Base-by-base conservation (phyloP, 1,139 yeast species). In the Lizanozyma gosingica region DNA sequence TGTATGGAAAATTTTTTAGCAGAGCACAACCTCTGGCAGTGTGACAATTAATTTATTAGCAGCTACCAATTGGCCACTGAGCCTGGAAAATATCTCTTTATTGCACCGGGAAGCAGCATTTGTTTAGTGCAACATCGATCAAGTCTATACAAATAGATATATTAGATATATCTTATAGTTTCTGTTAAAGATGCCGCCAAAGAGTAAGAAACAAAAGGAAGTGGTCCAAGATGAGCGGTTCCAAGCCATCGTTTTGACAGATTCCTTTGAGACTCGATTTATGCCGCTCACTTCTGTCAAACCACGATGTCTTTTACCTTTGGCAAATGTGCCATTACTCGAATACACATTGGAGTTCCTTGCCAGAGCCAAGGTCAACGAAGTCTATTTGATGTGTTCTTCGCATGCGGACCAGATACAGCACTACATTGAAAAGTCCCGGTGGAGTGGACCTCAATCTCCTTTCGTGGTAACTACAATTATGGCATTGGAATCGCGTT, bases 301-400 rank as follows among this genome's bases (percentile, higher is more conserved):
- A 46, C 98, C 99, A 34, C 72, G 97, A 57, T 92, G 98, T 62
- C 68, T 92, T 37, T 66, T 92, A 47, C 97, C 97, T 2, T 66
- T 92, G 45, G 97, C 95, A 35, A 90, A 88, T 55, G 87, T 86
- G 9, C 98, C 99, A 3, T 71, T 92, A 53, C 80, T 92, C 47
- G 98, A 92, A 57, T 92, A 94, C 57, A 94, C 99, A 1, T 67
- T 92, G 41, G 98, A 92, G 60, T 92, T 92, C 55, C 69, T 92
- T 40, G 97, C 97, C 14, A 83, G 81, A 49, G 87, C 95, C 2
- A 88, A 88, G 11, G 96, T 88, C 34, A 78, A 80, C 47, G 97
- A 92, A 55, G 97, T 94, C 3, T 87, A 77, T 56, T 66, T 92
- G 45, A 83, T 90, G 75, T 88, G 97, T 58, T 79, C 94, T 38